Evolutionary conservation across 495 filamentous ascomycete species (phyloP).

Genomic region (Penicillium pancosmium): DNA sequence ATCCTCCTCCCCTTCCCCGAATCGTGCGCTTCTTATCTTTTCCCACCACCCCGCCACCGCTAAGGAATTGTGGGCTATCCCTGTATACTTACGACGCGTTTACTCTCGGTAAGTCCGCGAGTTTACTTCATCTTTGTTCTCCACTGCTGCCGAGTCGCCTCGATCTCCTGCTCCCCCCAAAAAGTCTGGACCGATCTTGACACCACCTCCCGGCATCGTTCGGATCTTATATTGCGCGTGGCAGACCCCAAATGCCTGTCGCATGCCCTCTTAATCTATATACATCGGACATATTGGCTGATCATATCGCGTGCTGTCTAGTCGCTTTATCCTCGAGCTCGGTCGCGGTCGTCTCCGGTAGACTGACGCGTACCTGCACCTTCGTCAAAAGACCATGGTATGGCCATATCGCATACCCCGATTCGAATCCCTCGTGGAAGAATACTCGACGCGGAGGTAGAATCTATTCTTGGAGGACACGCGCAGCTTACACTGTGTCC

Average conservation of each 20-base stretch:
- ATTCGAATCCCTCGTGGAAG: not conserved
- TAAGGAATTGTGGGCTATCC: conserved; percentile 8
- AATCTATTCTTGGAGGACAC: not conserved
- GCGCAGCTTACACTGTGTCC: conserved; percentile 24
- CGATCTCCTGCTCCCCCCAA: conserved; percentile 1
- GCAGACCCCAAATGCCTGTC: not conserved
- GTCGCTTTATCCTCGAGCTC: conserved; percentile 27
- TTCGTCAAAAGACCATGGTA: conserved; percentile 44
- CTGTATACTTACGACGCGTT: conserved; percentile 23
- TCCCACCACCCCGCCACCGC: conserved; percentile 9
- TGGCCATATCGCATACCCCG: conserved; percentile 7
- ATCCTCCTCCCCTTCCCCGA: conserved; percentile 27
- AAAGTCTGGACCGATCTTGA: not conserved
- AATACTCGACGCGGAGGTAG: conserved; percentile 8
- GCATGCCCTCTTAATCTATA: not conserved
- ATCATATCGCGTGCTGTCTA: conserved; percentile 26
- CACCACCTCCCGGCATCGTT: not conserved
- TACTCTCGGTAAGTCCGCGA: conserved; percentile 24
- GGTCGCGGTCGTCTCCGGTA: conserved; percentile 29
- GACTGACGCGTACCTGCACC: conserved; percentile 30
- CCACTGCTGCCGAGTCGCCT: conserved; percentile 10
- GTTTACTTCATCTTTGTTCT: conserved; percentile 5
- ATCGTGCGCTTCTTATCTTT: conserved; percentile 29
- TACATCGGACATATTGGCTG: conserved; percentile 11
- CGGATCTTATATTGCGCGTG: not conserved